phyloP scores from a whole-genome alignment of 164 flowering plant genomes.

The Macadamia tetraphylla region DNA sequence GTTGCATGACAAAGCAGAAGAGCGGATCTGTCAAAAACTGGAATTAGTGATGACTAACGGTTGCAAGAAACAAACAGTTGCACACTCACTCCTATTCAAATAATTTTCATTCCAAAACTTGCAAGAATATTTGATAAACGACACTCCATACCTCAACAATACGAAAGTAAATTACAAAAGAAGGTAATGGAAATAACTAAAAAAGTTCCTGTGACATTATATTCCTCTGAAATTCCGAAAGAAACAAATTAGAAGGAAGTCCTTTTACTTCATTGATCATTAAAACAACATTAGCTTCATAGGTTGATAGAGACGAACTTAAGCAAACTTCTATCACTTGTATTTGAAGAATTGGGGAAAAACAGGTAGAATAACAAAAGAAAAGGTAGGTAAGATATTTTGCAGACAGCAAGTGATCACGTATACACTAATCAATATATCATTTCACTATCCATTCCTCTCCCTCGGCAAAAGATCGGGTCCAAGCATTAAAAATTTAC shows the following conservation, averaged over 20 bases:
- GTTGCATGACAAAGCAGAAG: constrained; percentile 4
- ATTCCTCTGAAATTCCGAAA: neutral
- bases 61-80: neutral
- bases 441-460: too few relatives aligned
- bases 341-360: neutral
- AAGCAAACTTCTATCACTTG: neutral
- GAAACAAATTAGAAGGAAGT: neutral
- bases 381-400: constrained; percentile 6
- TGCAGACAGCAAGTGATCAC: constrained; percentile 2
- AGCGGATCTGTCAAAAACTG: constrained; percentile 3
- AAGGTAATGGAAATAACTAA: too few relatives aligned
- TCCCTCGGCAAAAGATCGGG: neutral
- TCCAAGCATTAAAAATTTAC: too few relatives aligned
- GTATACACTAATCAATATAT: neutral
- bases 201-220: neutral
- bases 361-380: neutral
- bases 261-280: neutral
- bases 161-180: too few relatives aligned
- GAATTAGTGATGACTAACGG: neutral
- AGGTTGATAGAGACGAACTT: neutral
- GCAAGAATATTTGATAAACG: too few relatives aligned
- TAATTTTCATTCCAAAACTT: too few relatives aligned
- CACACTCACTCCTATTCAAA: neutral
- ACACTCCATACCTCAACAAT: too few relatives aligned
- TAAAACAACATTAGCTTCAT: neutral